phyloP scores from a whole-genome alignment of 2,329 filamentous ascomycete genomes.

The Penicillium sp. region DNA sequence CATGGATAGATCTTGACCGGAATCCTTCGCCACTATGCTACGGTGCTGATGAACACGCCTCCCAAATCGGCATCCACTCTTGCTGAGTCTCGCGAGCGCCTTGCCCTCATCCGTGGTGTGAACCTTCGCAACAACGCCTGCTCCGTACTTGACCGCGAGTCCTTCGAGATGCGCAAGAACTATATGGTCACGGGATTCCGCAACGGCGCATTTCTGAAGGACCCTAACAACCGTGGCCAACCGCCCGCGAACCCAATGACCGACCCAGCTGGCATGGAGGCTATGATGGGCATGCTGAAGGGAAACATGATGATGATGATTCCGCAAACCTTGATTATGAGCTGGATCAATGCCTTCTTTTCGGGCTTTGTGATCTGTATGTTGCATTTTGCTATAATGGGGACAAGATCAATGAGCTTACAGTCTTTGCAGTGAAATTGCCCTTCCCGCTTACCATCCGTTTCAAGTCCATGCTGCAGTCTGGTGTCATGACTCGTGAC shows the following conservation, averaged over 20 bases:
- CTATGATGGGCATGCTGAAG: slow-evolving; percentile 99
- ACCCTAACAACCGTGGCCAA: slow-evolving; percentile 81
- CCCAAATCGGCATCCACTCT: slow-evolving; percentile 74
- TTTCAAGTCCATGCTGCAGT: slow-evolving; percentile 99
- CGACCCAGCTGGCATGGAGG: slow-evolving; percentile 95
- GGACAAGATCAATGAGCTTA: slow-evolving; percentile 7
- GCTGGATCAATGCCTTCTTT: slow-evolving; percentile 99
- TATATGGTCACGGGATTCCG: slow-evolving; percentile 79
- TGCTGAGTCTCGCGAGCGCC: slow-evolving; percentile 69
- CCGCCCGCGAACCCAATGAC: slow-evolving; percentile 90
- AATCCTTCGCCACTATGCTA: slow-evolving; percentile 92
- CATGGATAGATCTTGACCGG: slow-evolving; percentile 74
- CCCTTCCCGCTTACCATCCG: slow-evolving; percentile 97
- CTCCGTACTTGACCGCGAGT: slow-evolving; percentile 71
- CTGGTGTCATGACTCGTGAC: slow-evolving; percentile 90
- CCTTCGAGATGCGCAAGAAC: slow-evolving; percentile 78
- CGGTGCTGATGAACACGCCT: slow-evolving; percentile 78
- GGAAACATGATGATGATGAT: slow-evolving; percentile 99
- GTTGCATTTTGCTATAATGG: slow-evolving; percentile 32
- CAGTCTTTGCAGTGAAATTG: slow-evolving; percentile 69
- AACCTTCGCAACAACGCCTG: slow-evolving; percentile 80
- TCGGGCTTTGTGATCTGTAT: slow-evolving; percentile 95
- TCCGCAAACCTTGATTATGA: slow-evolving; percentile 98
- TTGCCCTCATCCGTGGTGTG: slow-evolving; percentile 78
- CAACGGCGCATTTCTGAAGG: slow-evolving; percentile 82